Evolutionary conservation across 352 stramenopile genomes (phyloP), one percentile per base, ranked within the genome.

Genomic region (Phytophthora pseudosyringae): DNA sequence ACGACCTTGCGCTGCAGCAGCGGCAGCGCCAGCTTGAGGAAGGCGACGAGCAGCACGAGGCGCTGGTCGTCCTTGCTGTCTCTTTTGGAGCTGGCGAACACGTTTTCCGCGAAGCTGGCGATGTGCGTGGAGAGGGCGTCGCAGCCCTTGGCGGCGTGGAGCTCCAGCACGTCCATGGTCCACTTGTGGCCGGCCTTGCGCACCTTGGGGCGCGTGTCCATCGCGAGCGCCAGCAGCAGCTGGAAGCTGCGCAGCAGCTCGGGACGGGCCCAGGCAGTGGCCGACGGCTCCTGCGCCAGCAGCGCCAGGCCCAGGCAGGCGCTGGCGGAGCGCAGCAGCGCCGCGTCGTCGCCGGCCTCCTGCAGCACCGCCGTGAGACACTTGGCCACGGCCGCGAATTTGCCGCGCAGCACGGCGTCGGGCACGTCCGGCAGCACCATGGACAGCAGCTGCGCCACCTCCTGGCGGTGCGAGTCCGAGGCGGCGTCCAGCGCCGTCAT

Each of bases 111-210:
- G 62, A 96, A 96, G 68, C 83, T 91, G 26, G 88, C 88, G 43
- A 94, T 94, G 71, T 96, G 88, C 26, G 84, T 96, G 12, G 88
- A 94, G 15, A 96, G 80, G 29, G 81, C 64, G 60, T 96, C 84
- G 64, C 83, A 92, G 50, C 88, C 75, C 63, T 83, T 69, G 35
- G 86, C 76, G 7, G 80, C 76, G 64, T 95, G 88, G 15, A 83
- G 71, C 66, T 88, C 71, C 33, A 96, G 75, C 9, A 95, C 71
- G 62, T 92, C 84, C 47, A 81, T 81, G 6, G 88, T 83, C 62
- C 78, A 82, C 70, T 88, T 86, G 67, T 94, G 86, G 11, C 77
- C 86, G 21, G 70, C 76, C 71, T 94, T 96, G 69, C 88, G 86
- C 45, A 94, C 82, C 82, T 96, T 96, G 26, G 86, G 88, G 7